These are phyloP conservation scores for Penicillium psychrofluorescens DNA, from an alignment of 495 filamentous ascomycete genomes.

Conservation along the genomic window DNA sequence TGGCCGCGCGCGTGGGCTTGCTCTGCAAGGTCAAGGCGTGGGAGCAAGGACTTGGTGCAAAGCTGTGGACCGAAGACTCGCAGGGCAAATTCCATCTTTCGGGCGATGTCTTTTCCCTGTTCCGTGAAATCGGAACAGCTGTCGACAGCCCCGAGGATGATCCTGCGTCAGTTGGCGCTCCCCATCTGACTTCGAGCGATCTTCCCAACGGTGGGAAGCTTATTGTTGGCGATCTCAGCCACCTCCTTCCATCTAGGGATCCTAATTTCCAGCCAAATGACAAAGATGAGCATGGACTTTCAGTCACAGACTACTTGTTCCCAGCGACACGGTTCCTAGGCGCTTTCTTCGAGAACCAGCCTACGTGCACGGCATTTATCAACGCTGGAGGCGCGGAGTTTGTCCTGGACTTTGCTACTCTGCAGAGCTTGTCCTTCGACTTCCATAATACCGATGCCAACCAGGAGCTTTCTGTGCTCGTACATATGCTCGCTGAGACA, in stretches of 20 bases:
- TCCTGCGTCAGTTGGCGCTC: conserved; percentile 22
- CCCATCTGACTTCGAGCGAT: conserved; percentile 19
- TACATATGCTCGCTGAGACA: conserved; percentile 73
- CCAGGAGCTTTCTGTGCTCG: conserved; percentile 60
- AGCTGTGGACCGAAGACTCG: conserved; percentile 58
- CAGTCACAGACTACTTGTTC: conserved; percentile 60
- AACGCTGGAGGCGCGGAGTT: conserved; percentile 73
- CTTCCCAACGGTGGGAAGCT: conserved; percentile 35
- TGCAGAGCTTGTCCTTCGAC: conserved; percentile 68
- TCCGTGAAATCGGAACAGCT: conserved; percentile 27
- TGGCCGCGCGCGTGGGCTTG: conserved; percentile 69
- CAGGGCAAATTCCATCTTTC: conserved; percentile 24
- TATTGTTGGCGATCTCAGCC: conserved; percentile 23
- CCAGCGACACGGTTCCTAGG: conserved; percentile 68
- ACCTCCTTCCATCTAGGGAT: conserved; percentile 17
- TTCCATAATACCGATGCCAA: conserved; percentile 61
- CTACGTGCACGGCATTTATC: conserved; percentile 68
- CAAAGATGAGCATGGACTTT: conserved; percentile 41
- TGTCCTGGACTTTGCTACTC: conserved; percentile 73
- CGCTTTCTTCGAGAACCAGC: conserved; percentile 69
- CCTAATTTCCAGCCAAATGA: conserved; percentile 38
- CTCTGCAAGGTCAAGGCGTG: conserved; percentile 62
- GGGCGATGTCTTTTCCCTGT: conserved; percentile 25
- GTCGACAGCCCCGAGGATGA: conserved; percentile 18
- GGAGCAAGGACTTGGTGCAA: conserved; percentile 65